Conservation (phyloP, 805 yeast species). For the Vanderwaltozyma tropicalis region DNA sequence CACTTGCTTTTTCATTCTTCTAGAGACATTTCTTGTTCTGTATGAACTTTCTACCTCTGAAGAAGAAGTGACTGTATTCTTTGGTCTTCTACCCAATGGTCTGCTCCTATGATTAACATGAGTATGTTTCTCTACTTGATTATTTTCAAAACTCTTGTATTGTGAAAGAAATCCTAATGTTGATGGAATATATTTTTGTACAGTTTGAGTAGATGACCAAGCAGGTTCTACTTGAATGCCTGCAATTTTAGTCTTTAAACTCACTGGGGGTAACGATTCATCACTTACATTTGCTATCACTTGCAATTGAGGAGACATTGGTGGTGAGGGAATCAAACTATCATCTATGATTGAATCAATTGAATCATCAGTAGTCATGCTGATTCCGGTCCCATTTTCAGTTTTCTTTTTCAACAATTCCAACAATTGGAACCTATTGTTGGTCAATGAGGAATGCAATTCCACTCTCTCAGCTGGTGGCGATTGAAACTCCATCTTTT, state of each 20-base stretch:
- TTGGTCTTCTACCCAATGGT: neutral
- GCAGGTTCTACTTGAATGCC: conserved; percentile 12
- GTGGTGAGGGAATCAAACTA: conserved; percentile 25
- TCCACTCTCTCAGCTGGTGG: conserved; percentile 1
- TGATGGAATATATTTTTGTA: conserved; percentile 10
- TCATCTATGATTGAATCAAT: conserved; percentile 6
- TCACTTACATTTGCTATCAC: neutral
- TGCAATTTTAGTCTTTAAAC: neutral
- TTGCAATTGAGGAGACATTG: conserved; percentile 20
- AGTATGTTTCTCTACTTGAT: neutral
- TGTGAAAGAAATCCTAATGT: conserved; percentile 16
- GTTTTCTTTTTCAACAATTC: neutral
- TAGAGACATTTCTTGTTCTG: conserved; percentile 14
- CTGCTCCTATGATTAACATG: neutral
- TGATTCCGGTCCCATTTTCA: neutral
- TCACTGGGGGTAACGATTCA: neutral
- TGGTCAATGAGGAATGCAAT: neutral
- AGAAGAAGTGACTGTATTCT: neutral
- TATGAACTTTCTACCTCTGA: conserved; percentile 12
- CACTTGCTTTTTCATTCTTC: neutral
- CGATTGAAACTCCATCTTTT: conserved; percentile 1
- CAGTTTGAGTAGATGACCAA: conserved; percentile 13
- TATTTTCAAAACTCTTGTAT: conserved; percentile 15
- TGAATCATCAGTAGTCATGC: too few species aligned
- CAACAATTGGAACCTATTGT: neutral